phyloP scores from a whole-genome alignment of 768 basidiomycete species.

The Boletus fagicola region DNA sequence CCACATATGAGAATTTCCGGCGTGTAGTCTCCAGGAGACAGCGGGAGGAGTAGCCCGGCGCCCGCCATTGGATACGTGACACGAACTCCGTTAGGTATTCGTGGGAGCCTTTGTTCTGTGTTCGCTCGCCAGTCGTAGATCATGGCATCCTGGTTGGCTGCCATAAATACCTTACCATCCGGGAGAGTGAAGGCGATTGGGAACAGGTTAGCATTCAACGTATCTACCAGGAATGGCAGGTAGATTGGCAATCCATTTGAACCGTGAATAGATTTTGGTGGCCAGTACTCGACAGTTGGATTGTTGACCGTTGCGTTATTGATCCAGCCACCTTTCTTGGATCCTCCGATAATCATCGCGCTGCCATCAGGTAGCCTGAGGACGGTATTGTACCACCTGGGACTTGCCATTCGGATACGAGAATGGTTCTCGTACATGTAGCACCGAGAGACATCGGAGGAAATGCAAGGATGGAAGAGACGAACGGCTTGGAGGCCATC shows the following conservation, averaged over 20 bases:
- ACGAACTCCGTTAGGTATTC: constrained; percentile 72
- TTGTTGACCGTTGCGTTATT: constrained; percentile 80
- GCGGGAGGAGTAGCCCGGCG: constrained; percentile 68
- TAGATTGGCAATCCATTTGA: constrained; percentile 65
- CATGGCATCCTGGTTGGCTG: constrained; percentile 76
- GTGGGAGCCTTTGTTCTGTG: constrained; percentile 59
- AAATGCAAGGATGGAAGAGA: constrained; percentile 64
- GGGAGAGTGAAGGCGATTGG: constrained; percentile 74
- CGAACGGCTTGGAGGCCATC: constrained; percentile 75
- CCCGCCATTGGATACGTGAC: constrained; percentile 85
- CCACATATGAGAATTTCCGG: constrained; percentile 77
- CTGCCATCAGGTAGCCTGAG: constrained; percentile 73
- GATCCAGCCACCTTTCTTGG: constrained; percentile 82
- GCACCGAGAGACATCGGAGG: constrained; percentile 48
- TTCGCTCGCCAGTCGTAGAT: constrained; percentile 75
- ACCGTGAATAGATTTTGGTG: constrained; percentile 69
- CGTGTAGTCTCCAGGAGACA: constrained; percentile 60
- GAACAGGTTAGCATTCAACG: constrained; percentile 80
- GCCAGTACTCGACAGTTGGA: constrained; percentile 79
- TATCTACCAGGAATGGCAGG: constrained; percentile 63
- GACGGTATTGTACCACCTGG: constrained; percentile 80
- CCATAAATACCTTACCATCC: constrained; percentile 68
- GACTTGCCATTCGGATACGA: constrained; percentile 67
- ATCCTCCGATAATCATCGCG: constrained; percentile 80
- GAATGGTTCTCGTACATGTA: constrained; percentile 63